These are phyloP conservation scores for Xylariaceae sp. DNA, from an alignment of 2,329 filamentous ascomycete genomes.

Conservation along the genomic window DNA sequence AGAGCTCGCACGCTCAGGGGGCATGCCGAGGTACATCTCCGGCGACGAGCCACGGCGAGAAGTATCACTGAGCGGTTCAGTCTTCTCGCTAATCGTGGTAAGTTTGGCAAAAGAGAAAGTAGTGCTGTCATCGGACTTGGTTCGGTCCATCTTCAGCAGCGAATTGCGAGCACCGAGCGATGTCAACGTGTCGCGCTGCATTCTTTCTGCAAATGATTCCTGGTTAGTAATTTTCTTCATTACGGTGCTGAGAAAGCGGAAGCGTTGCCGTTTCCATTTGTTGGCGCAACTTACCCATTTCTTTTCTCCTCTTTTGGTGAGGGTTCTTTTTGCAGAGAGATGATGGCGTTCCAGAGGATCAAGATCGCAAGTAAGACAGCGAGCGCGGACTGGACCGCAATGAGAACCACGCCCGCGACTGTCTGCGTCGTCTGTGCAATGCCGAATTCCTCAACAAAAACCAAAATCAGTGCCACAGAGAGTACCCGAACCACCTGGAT, in stretches of 20 bases:
- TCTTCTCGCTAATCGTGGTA: conserved; percentile 47
- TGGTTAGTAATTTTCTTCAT: conserved; percentile 14
- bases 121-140: conserved; percentile 45
- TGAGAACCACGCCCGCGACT: conserved; percentile 88
- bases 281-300: conserved; percentile 71
- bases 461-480: conserved; percentile 85
- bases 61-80: conserved; percentile 28
- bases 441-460: conserved; percentile 93
- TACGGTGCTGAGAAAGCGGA: conserved; percentile 2
- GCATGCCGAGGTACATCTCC: conserved; percentile 41
- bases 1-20: conserved; percentile 35
- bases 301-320: conserved; percentile 86
- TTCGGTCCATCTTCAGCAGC: conserved; percentile 74
- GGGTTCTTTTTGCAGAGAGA: conserved; percentile 88
- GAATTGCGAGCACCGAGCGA: conserved; percentile 88
- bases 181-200: conserved; percentile 79
- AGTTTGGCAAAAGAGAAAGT: conserved; percentile 54
- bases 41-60: conserved; percentile 41
- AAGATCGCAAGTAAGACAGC: conserved; percentile 85
- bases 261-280: background rate
- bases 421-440: conserved; percentile 93
- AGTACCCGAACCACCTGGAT: conserved; percentile 90
- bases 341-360: conserved; percentile 87
- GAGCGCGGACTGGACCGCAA: conserved; percentile 86
- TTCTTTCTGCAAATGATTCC: conserved; percentile 66